Percentiles rank a stretch among this genome's conserved stretches.
These are phyloP conservation scores for Phytophthora niederhauseri DNA, from an alignment of 352 stramenopile genomes.

Conservation along the genomic window DNA sequence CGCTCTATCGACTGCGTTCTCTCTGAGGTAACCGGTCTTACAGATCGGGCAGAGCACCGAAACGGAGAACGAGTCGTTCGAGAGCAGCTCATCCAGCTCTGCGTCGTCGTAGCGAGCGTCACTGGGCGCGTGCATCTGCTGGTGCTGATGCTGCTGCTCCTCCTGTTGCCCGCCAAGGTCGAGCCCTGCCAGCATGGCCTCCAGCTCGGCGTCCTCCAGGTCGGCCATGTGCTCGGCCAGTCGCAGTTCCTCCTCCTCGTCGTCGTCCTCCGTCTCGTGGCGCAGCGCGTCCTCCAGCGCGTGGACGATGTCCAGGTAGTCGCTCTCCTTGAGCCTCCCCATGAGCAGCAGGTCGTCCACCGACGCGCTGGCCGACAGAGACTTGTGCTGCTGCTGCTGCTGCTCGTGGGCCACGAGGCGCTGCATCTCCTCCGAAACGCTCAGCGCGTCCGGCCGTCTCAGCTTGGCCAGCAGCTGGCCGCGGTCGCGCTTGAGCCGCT, in stretches of 20 bases:
- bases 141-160: slow-evolving; percentile 4
- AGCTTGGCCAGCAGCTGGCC: slow-evolving; percentile 65
- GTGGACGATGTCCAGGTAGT: slow-evolving; percentile 81
- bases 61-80: not conserved
- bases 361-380: slow-evolving; percentile 31
- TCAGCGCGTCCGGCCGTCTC: slow-evolving; percentile 54
- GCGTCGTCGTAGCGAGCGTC: not conserved
- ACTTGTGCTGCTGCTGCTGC: slow-evolving; percentile 28
- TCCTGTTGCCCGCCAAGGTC: slow-evolving; percentile 38
- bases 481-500: slow-evolving; percentile 69
- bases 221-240: slow-evolving; percentile 62
- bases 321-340: slow-evolving; percentile 63
- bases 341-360: slow-evolving; percentile 70
- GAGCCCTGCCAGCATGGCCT: slow-evolving; percentile 70
- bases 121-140: not conserved
- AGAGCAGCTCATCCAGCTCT: slow-evolving; percentile 2
- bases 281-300: slow-evolving; percentile 71
- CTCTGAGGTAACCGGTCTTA: slow-evolving; percentile 43
- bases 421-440: slow-evolving; percentile 71
- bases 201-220: slow-evolving; percentile 72
- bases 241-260: slow-evolving; percentile 47
- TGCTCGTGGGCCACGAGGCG: slow-evolving; percentile 46
- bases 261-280: slow-evolving; percentile 46
- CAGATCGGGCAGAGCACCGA: slow-evolving; percentile 53
- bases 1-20: slow-evolving; percentile 15